Evolutionary conservation across 257 asterid genomes (phyloP), one percentile per base, ranked within the genome.

Genomic region (Solanum paucissectum): DNA sequence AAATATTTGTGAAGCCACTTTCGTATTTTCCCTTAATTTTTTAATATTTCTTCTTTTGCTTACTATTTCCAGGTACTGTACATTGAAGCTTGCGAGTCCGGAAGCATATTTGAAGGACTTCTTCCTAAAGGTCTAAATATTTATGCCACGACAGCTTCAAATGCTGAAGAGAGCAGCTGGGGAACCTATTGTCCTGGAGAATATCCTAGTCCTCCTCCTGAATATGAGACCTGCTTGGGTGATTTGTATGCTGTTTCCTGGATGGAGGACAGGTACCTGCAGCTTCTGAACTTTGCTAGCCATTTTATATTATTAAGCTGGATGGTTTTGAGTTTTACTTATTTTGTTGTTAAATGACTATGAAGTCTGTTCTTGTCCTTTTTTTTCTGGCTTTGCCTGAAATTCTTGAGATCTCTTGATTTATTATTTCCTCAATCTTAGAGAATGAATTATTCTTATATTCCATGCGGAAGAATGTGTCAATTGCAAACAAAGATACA

Each of bases 101-200:
- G 99, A 89, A 97, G 99, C 88, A 95, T 97, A 85, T 97, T 97
- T 87, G 99, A 97, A 87, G 99, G 98, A 87, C 96, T 97, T 85
- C 95, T 97, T 86, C 95, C 98, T 27, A 89, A 92, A 84, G 97
- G 92, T 90, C 87, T 96, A 87, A 95, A 97, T 89, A 94, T 97
- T 84, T 97, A 97, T 87, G 99, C 96, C 38, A 96, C 99, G 44
- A 97, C 99, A 66, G 99, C 99, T 46, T 95, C 99, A 86, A 94
- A 96, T 86, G 96, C 99, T 6, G 94, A 89, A 25, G 99, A 97
- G 94, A 95, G 96, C 89, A 97, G 99, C 89, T 97, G 96, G 96
- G 99, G 95, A 85, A 97, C 98, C 86, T 97, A 97, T 87, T 97
- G 99, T 92, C 99, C 99, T 1, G 99, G 98, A 62, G 95, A 94